These are phyloP conservation scores for Acaromyces ingoldii DNA, from an alignment of 1,284 basidiomycete species.

Conservation along the genomic window DNA sequence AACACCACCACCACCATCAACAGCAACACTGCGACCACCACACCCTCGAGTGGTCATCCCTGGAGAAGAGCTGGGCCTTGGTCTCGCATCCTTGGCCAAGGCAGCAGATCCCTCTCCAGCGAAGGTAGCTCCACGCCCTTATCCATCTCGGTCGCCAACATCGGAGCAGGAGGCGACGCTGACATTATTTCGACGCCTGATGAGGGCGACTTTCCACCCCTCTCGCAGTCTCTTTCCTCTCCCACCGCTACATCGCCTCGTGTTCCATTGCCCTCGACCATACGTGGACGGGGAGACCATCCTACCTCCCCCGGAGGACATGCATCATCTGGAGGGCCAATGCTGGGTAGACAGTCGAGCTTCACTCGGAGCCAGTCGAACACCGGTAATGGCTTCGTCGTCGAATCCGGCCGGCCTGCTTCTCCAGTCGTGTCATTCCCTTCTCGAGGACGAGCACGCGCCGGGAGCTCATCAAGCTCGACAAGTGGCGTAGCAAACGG, in stretches of 20 bases:
- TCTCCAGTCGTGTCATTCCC: background rate
- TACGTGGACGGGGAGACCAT: background rate
- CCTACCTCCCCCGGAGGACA: too few species aligned
- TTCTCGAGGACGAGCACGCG: background rate
- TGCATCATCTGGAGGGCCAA: too few species aligned
- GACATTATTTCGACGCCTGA: conserved; percentile 7
- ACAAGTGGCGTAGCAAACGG: too few species aligned
- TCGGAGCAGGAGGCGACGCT: conserved; percentile 31
- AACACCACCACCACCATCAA: too few species aligned
- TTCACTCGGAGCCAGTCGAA: background rate
- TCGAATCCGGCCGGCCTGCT: background rate
- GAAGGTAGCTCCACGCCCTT: too few species aligned
- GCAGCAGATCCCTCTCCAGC: too few species aligned
- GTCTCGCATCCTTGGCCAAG: too few species aligned
- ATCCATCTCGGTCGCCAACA: conserved; percentile 30
- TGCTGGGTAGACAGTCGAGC: background rate
- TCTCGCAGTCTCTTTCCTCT: conserved; percentile 16
- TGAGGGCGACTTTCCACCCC: conserved; percentile 22
- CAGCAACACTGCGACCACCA: too few species aligned
- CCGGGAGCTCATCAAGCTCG: background rate
- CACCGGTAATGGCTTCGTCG: background rate
- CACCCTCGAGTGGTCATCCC: too few species aligned
- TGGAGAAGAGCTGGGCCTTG: too few species aligned
- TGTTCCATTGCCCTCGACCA: background rate
- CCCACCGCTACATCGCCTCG: conserved; percentile 14